A percentile compares a stretch with the other conserved stretches of the same genome.
Evolutionary conservation across 1,284 basidiomycete species (phyloP).

Genomic region (Laetiporus sulphureus): DNA sequence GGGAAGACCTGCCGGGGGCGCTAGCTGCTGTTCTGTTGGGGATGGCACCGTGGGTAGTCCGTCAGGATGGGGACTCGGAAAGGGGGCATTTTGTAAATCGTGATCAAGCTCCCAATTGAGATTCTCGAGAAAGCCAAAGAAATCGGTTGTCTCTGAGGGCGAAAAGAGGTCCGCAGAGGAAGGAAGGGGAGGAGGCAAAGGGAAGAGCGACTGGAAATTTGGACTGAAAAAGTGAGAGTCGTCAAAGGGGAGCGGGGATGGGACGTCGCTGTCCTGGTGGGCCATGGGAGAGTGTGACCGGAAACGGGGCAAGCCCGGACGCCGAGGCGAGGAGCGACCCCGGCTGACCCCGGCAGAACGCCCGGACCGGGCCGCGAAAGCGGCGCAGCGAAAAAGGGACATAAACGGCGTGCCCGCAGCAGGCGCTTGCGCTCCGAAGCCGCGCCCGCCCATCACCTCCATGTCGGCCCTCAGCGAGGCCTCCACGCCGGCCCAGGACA

Average conservation of each 20-base stretch:
- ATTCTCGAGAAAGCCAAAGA: constrained; percentile 73
- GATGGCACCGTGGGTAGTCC: background rate
- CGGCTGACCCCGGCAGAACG: background rate
- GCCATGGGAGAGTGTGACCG: constrained; percentile 12
- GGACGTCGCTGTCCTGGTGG: constrained; percentile 8
- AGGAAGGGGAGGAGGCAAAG: constrained; percentile 52
- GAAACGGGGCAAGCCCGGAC: constrained; percentile 7
- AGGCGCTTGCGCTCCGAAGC: constrained; percentile 52
- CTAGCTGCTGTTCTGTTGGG: background rate
- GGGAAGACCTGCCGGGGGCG: constrained; percentile 5
- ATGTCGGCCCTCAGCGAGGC: constrained; percentile 69
- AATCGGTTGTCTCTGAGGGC: constrained; percentile 59
- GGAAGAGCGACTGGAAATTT: constrained; percentile 41
- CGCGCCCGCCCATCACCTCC: constrained; percentile 46
- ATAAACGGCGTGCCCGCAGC: constrained; percentile 30
- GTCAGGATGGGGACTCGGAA: background rate
- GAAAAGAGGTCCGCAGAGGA: constrained; percentile 72
- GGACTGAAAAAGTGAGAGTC: constrained; percentile 68
- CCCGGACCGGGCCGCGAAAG: constrained; percentile 2
- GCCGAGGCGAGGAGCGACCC: constrained; percentile 1
- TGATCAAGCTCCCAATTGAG: constrained; percentile 49
- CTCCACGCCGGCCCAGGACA: constrained; percentile 54
- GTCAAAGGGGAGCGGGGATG: constrained; percentile 38
- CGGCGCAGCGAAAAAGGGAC: background rate
- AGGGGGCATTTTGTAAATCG: constrained; percentile 5